Evolutionary conservation across 768 basidiomycete species (phyloP).

Genomic region (Amanita subjunquillea): DNA sequence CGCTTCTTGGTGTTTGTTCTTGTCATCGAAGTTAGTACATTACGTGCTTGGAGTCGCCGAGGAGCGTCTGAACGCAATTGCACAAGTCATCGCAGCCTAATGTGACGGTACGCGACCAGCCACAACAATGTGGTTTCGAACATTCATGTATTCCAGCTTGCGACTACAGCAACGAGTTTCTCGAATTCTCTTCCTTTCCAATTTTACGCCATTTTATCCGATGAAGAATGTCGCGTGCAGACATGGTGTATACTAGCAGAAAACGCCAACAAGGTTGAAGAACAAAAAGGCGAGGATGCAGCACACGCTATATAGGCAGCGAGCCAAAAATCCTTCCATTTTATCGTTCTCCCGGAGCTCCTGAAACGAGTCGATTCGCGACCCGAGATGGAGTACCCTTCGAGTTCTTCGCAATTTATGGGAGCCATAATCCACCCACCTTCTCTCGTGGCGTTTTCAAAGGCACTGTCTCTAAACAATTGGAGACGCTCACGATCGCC

Average conservation of each 20-base stretch:
- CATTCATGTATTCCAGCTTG: slow-evolving; percentile 6
- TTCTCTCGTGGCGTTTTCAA: background rate
- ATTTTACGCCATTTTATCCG: slow-evolving; percentile 6
- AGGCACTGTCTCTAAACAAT: too few relatives aligned
- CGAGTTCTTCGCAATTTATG: slow-evolving; percentile 8
- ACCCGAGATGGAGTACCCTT: background rate
- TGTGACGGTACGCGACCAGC: slow-evolving; percentile 6
- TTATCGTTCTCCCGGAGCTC: too few relatives aligned
- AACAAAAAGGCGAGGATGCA: background rate
- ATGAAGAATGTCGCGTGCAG: background rate
- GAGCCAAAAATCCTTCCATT: background rate
- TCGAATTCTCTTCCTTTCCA: background rate
- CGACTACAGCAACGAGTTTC: background rate
- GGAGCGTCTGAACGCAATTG: slow-evolving; percentile 6
- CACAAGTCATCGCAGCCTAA: slow-evolving; percentile 6
- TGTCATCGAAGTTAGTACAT: slow-evolving; percentile 1
- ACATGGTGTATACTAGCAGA: background rate
- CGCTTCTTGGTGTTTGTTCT: slow-evolving; percentile 4
- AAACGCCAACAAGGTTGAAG: background rate
- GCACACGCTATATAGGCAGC: background rate
- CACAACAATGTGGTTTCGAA: background rate
- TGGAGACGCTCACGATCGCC: background rate
- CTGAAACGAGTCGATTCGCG: too few relatives aligned
- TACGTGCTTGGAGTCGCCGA: background rate
- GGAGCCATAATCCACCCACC: background rate